phyloP scores from a whole-genome alignment of 257 asterid species.

The Rauvolfia tetraphylla region DNA sequence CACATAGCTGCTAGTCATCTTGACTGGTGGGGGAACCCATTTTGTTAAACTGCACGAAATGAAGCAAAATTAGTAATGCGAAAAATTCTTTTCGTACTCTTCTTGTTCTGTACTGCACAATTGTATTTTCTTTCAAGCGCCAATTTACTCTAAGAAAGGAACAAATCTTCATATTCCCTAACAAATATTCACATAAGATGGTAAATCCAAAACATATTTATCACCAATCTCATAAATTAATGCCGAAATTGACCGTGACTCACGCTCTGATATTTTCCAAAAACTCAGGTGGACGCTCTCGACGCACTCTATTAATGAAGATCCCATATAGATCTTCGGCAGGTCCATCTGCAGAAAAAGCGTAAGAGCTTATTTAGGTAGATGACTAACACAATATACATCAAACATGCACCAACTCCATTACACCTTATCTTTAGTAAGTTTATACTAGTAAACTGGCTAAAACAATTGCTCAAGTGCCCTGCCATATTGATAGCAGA shows the following conservation, averaged over 20 bases:
- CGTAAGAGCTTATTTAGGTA: not conserved
- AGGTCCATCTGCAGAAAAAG: constrained; percentile 72
- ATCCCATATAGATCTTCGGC: constrained; percentile 97
- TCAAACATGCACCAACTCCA: constrained; percentile 10
- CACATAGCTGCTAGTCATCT: constrained; percentile 86
- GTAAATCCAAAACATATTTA: not conserved
- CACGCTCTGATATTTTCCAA: constrained; percentile 87
- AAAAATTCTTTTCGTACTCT: not conserved
- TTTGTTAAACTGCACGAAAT: constrained; percentile 69
- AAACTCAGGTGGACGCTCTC: constrained; percentile 93
- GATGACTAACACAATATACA: not conserved
- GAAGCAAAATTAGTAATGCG: constrained; percentile 3
- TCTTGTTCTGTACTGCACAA: not conserved
- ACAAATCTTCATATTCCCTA: not conserved
- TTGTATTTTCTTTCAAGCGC: not conserved
- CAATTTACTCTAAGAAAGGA: not conserved
- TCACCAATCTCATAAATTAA: not conserved
- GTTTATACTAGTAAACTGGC: constrained; percentile 26
- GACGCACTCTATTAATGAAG: constrained; percentile 84
- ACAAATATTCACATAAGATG: not conserved
- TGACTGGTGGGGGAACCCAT: constrained; percentile 99
- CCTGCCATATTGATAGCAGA: constrained; percentile 34
- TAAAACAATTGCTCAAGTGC: constrained; percentile 30
- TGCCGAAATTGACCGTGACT: constrained; percentile 11
- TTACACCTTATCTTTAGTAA: constrained; percentile 27